Percentiles rank a stretch among this genome's conserved stretches.
Conservation (phyloP, 73 alveolate genomes). For the Paramecium primaurelia region DNA sequence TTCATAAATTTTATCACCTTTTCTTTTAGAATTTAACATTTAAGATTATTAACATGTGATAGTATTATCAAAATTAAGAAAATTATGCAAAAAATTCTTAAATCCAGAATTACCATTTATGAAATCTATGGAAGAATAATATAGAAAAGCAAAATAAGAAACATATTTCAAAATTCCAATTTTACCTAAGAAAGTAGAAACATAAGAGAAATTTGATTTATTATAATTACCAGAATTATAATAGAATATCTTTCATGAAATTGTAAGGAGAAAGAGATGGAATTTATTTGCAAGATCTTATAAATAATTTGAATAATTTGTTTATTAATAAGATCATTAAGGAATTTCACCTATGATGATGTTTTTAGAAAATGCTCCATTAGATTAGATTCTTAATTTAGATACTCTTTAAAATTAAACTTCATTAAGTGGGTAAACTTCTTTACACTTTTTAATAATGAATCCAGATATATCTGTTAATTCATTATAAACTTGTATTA, state of each 20-base stretch:
- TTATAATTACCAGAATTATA: background rate
- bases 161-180: conserved; percentile 23
- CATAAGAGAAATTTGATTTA: background rate
- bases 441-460: conserved; percentile 8
- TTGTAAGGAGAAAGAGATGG: conserved; percentile 50
- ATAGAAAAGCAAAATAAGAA: background rate
- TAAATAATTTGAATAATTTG: background rate
- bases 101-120: background rate
- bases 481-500: background rate
- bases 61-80: conserved; percentile 15
- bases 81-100: background rate
- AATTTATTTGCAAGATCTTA: background rate
- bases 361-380: conserved; percentile 28
- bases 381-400: background rate
- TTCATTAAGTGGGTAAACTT: background rate
- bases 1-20: background rate
- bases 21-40: background rate
- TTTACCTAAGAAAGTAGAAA: background rate
- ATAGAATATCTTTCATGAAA: conserved; percentile 21
- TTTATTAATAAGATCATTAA: background rate
- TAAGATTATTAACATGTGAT: conserved; percentile 27
- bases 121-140: background rate
- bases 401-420: background rate
- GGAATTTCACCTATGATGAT: conserved; percentile 46
- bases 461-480: conserved; percentile 16